Evolutionary conservation across 2,329 filamentous ascomycete genomes (phyloP).

Genomic region (Aspergillus caelatus): DNA sequence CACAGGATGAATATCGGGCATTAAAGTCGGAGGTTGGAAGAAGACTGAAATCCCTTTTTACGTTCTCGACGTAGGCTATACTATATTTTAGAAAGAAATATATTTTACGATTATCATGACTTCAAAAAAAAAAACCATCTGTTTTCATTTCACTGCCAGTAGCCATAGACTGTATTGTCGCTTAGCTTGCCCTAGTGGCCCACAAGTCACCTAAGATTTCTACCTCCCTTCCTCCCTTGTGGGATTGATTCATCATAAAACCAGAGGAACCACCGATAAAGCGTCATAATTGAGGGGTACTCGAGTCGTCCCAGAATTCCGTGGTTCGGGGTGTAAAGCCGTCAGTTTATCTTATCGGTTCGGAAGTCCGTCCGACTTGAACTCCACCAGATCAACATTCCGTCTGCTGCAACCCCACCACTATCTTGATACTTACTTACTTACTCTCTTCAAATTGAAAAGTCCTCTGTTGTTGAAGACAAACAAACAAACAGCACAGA

Average conservation of each 20-base stretch:
- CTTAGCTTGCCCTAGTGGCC: background rate
- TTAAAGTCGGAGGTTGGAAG: conserved; percentile 26
- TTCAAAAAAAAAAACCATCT: background rate
- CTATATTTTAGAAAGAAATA: background rate
- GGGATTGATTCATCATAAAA: background rate
- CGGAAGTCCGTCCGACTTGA: background rate
- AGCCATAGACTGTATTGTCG: background rate
- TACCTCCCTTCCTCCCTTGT: no score
- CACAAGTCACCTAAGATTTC: background rate
- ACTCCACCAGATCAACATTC: background rate
- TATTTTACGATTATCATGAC: background rate
- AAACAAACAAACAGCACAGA: no score
- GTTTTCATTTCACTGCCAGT: background rate
- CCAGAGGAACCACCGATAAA: background rate
- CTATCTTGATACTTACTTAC: background rate
- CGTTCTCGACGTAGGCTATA: background rate
- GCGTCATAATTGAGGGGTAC: background rate
- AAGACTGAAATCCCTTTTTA: conserved; percentile 1
- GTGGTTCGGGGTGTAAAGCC: background rate
- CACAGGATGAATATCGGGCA: conserved; percentile 45
- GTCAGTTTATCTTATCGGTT: background rate
- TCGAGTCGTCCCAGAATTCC: background rate
- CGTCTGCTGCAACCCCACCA: background rate
- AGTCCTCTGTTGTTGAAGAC: background rate
- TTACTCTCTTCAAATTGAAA: background rate